phyloP scores from a whole-genome alignment of 139 green algal genomes.

The Micractinium conductrix region DNA sequence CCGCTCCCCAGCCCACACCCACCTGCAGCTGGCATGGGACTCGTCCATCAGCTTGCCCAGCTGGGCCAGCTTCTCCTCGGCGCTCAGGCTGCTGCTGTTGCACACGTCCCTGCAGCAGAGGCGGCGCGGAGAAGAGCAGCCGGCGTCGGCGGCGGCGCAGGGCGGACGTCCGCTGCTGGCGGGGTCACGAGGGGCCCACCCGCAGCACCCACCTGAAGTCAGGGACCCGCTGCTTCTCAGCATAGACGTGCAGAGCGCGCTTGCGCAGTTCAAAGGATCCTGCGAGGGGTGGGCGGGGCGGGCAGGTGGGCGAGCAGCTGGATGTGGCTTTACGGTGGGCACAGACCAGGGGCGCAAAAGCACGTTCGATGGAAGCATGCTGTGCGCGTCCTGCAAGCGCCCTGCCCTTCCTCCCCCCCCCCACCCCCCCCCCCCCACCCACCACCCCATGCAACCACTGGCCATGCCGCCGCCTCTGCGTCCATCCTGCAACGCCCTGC shows the following conservation, averaged over 20 bases:
- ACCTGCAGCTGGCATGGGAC: conserved; percentile 82
- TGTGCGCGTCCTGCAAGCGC: not conserved
- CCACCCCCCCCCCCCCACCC: no score
- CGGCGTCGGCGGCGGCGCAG: no score
- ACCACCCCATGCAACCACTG: no score
- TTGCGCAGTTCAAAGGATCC: conserved; percentile 77
- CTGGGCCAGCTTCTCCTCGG: conserved; percentile 54
- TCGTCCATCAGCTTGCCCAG: conserved; percentile 90
- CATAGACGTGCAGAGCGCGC: conserved; percentile 84
- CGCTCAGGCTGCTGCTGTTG: conserved; percentile 28
- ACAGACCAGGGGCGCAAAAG: no score
- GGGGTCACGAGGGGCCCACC: no score
- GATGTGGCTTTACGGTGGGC: no score
- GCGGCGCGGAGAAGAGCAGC: no score
- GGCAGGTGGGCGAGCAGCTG: not conserved
- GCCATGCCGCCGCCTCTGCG: not conserved
- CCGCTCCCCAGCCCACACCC: not conserved
- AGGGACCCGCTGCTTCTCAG: conserved; percentile 80
- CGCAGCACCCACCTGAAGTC: conserved; percentile 59
- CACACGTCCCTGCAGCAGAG: conserved; percentile 62
- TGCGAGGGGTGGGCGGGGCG: not conserved
- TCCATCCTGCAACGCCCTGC: not conserved
- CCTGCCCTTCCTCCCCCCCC: no score
- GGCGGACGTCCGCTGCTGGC: no score
- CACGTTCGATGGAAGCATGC: no score